These are phyloP conservation scores for Gaultheria prostrata DNA, from an alignment of 148 eudicot genomes.

Conservation along the genomic window DNA sequence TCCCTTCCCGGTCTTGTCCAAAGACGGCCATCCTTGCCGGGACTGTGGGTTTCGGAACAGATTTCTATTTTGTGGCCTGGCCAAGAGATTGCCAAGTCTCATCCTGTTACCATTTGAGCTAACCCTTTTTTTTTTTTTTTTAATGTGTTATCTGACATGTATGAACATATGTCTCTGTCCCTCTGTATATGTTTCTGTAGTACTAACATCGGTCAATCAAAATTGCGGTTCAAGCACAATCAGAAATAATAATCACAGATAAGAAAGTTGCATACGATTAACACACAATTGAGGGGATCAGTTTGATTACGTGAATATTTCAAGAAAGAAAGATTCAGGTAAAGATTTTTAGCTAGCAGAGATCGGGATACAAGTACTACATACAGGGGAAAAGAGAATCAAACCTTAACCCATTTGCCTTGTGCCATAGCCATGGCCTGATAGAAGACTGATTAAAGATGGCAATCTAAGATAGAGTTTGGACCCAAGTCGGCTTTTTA, in stretches of 20 bases:
- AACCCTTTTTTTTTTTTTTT: no score
- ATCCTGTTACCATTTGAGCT: no score
- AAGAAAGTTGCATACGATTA: background rate
- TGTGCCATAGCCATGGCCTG: slow-evolving; percentile 25
- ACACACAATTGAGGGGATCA: background rate
- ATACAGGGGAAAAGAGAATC: background rate
- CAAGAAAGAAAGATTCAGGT: background rate
- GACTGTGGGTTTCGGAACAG: no score
- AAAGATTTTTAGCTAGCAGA: background rate
- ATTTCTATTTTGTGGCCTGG: no score
- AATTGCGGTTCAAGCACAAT: background rate
- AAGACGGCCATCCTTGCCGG: no score
- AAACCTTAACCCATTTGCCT: slow-evolving; percentile 48
- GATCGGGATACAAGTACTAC: no score
- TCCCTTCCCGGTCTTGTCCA: no score
- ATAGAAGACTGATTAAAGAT: background rate
- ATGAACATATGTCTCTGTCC: background rate
- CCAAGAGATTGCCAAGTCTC: no score
- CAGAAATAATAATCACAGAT: background rate
- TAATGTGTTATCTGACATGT: background rate
- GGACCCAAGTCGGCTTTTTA: background rate
- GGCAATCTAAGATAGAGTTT: background rate
- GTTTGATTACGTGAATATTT: background rate
- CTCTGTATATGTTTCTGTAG: background rate
- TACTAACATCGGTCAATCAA: background rate